These are phyloP conservation scores for Cystobasidiopsis lactophilus DNA, from an alignment of 768 basidiomycete species.

Conservation along the genomic window DNA sequence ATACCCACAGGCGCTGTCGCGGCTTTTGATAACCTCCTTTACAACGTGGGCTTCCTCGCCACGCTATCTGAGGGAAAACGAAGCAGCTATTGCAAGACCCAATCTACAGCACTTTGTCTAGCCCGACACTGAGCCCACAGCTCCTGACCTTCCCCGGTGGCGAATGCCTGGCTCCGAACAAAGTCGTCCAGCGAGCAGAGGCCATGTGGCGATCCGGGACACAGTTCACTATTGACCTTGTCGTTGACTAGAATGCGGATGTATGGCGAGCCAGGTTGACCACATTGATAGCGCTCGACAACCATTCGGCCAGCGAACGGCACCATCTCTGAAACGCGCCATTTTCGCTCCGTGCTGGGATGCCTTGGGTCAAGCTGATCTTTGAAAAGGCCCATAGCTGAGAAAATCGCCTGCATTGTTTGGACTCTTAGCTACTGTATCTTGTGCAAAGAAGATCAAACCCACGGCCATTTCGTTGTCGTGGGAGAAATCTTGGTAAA, in stretches of 20 bases:
- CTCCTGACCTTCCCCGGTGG: slow-evolving; percentile 28
- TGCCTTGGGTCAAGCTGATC: slow-evolving; percentile 17
- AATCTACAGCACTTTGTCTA: too few species aligned
- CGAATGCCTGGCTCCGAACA: slow-evolving; percentile 47
- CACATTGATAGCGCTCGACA: slow-evolving; percentile 36
- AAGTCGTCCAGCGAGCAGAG: slow-evolving; percentile 45
- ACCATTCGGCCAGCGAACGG: slow-evolving; percentile 58
- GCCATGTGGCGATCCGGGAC: slow-evolving; percentile 34
- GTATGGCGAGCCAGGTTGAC: slow-evolving; percentile 27
- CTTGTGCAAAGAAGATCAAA: slow-evolving; percentile 42
- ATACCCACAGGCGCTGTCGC: too few species aligned
- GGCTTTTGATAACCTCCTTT: too few species aligned
- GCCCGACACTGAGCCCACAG: too few species aligned
- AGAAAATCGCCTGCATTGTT: too few species aligned
- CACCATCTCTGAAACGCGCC: slow-evolving; percentile 40
- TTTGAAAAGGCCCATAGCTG: slow-evolving; percentile 30
- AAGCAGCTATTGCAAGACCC: too few species aligned
- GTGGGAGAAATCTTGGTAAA: slow-evolving; percentile 40
- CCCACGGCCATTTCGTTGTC: slow-evolving; percentile 38
- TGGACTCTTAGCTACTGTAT: too few species aligned
- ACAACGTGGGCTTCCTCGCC: too few species aligned
- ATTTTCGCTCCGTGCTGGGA: slow-evolving; percentile 22
- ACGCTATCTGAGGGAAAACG: too few species aligned
- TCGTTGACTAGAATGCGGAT: slow-evolving; percentile 64
- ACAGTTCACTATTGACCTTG: slow-evolving; percentile 36